phyloP scores from a whole-genome alignment of 139 green algal genomes.

The Chlorella sp. region DNA sequence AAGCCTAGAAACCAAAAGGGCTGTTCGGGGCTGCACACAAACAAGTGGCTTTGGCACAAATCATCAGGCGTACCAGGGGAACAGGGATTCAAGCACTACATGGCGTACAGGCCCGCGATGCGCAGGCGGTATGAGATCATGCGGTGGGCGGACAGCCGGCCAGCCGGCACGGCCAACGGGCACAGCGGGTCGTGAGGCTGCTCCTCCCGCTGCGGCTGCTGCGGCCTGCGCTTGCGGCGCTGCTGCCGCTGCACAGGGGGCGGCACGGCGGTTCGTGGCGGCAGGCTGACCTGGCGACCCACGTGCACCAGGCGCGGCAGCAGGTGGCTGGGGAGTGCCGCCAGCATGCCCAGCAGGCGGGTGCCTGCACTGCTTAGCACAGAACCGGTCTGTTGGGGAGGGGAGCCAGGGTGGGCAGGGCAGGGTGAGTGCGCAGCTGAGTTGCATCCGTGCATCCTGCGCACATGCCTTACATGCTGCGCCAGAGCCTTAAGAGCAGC shows the following conservation, averaged over 20 bases:
- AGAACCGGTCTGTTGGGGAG: not conserved
- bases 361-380: not conserved
- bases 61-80: no score
- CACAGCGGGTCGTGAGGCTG: not conserved
- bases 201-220: not conserved
- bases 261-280: not conserved
- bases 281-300: constrained; percentile 28
- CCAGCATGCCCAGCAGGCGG: not conserved
- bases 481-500: no score
- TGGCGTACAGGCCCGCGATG: not conserved
- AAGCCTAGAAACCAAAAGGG: no score
- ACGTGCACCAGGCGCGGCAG: constrained; percentile 9
- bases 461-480: no score
- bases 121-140: constrained; percentile 31
- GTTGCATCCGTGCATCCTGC: no score
- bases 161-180: not conserved
- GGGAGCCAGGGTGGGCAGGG: no score
- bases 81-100: no score
- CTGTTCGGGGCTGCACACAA: no score
- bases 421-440: no score
- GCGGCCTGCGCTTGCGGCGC: not conserved
- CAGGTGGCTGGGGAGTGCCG: constrained; percentile 6
- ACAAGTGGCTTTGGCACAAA: no score
- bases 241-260: not conserved
- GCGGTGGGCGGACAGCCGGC: constrained; percentile 9